Base-by-base conservation (phyloP, 106 monocot species). In the Allium sativum region DNA sequence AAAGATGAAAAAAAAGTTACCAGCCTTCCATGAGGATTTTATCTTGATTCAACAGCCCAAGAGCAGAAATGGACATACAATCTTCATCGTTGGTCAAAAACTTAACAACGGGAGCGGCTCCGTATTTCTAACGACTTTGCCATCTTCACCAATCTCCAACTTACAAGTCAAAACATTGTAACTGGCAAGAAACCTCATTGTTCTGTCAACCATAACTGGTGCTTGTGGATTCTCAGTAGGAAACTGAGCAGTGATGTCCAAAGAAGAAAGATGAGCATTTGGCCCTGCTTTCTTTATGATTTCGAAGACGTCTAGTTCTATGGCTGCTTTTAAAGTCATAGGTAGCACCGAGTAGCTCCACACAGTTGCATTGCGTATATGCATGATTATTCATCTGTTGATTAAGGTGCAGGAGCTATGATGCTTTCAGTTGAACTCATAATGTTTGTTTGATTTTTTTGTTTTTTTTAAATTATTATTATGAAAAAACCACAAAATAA, bases 1-100 rank as follows among this genome's bases (percentile, higher is more conserved):
- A n/a, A n/a, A n/a, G n/a, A n/a, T n/a, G n/a, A n/a, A n/a, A 54
- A 65, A 52, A n/a, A n/a, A n/a, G n/a, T n/a, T n/a, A 76, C 81
- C 81, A 82, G 73, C 77, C 71, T 65, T 79, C 76, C 73, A 90
- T 85, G 53, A 67, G 67, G 55, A 85, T 57, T 50, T 73, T 75
- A 51, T 85, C 82, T 40, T 82, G 74, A 73, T 71, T 55, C 73
- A 82, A 62, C 42, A 89, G 73, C 8, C 18, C 18, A 14, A 82
- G 47, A 1, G 79, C 45, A 2, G 81, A 62, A 57, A 84, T 44
- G 44, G 88, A 81, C 40, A 77, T 73, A 5, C 84, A 84, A 20
- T 89, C 81, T 46, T 76, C 81, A 8, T 79, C 77, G n/a, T 63
- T 63, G 9, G 73, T 76, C 3, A 84, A 70, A 67, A 48, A 84